Conservation (phyloP, 73 alveolate species). For the Paramecium tetraurelia region DNA sequence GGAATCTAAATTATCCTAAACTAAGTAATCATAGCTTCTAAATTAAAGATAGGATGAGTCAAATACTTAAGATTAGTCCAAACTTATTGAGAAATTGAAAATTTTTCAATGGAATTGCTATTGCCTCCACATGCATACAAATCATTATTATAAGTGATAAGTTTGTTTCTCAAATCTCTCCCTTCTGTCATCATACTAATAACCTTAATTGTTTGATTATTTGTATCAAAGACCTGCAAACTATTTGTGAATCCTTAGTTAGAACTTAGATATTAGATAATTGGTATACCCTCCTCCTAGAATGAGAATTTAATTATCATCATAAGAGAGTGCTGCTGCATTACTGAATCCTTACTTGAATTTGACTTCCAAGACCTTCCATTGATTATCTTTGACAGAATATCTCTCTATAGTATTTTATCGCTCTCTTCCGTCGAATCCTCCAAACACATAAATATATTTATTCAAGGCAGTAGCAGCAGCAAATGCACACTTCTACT, state of each 20-base stretch:
- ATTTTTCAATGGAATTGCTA: slow-evolving; percentile 16
- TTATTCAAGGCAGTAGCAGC: slow-evolving; percentile 78
- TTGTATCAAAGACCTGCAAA: slow-evolving; percentile 73
- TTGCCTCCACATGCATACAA: slow-evolving; percentile 85
- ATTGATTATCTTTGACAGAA: slow-evolving; percentile 60
- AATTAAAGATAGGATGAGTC: slow-evolving; percentile 50
- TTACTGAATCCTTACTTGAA: slow-evolving; percentile 75
- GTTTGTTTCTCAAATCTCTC: slow-evolving; percentile 83
- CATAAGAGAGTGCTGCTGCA: slow-evolving; percentile 80
- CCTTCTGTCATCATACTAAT: slow-evolving; percentile 84
- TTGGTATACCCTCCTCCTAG: slow-evolving; percentile 81
- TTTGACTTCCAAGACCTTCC: slow-evolving; percentile 65
- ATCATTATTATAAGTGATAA: slow-evolving; percentile 63
- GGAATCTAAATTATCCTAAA: slow-evolving; percentile 78
- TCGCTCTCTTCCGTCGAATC: slow-evolving; percentile 86
- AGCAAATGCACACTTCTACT: slow-evolving; percentile 80
- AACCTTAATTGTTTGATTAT: slow-evolving; percentile 62
- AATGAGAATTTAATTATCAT: slow-evolving; percentile 69
- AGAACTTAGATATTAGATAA: neutral
- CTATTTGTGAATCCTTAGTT: slow-evolving; percentile 77
- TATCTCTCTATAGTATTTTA: slow-evolving; percentile 77
- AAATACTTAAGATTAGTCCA: slow-evolving; percentile 66
- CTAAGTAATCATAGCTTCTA: slow-evolving; percentile 64
- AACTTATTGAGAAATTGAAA: neutral
- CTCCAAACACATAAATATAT: slow-evolving; percentile 82